Evolutionary conservation across 2,329 filamentous ascomycete species (phyloP), one percentile per base, ranked within the genome.

Genomic region (Ramularia collo-cygni): DNA sequence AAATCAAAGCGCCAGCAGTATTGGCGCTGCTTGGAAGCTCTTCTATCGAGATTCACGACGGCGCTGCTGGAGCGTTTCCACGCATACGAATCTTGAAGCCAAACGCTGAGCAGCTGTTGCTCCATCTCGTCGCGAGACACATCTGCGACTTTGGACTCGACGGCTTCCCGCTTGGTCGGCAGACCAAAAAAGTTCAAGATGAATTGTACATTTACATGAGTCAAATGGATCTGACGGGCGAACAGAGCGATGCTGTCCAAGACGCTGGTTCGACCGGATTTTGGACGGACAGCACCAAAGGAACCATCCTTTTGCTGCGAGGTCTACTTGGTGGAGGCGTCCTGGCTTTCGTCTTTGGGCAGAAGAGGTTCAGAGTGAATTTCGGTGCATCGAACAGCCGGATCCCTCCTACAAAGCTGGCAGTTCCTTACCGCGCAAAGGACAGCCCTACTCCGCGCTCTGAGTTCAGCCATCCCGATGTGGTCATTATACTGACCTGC

Each of bases 391-490:
- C n/a, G n/a, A n/a, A n/a, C n/a, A n/a, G n/a, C 10, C 67, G 83
- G 12, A 66, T 71, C 28, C 77, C 77, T 0, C 35, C 46, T 2
- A 58, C 53, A 4, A 50, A 41, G 18, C 71, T 83, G 4, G 81
- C 82, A 0, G 82, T 86, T 0, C 82, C 82, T 0, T 86, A 72
- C 32, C 67, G 75, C 8, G 77, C 78, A 0, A 85, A 86, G 42
- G 82, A 81, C 2, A 66, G 71, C 0, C 81, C 82, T 0, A 73
- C 72, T 0, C 71, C 75, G 0, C 70, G 76, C 6, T 75, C 79
- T 0, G 81, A 86, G 50, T 86, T 75, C 54, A 77, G 79, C 0
- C 81, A 87, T 46, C 79, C 81, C 0, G 75, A 87, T 49, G 77
- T 83, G 0, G 69, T 75, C 0, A 80, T 86, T 2, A 27, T 79